Percentiles rank a stretch among this genome's conserved stretches.
Conservation (phyloP, 1,139 yeast genomes). For the Sugiyamaella pinicola region DNA sequence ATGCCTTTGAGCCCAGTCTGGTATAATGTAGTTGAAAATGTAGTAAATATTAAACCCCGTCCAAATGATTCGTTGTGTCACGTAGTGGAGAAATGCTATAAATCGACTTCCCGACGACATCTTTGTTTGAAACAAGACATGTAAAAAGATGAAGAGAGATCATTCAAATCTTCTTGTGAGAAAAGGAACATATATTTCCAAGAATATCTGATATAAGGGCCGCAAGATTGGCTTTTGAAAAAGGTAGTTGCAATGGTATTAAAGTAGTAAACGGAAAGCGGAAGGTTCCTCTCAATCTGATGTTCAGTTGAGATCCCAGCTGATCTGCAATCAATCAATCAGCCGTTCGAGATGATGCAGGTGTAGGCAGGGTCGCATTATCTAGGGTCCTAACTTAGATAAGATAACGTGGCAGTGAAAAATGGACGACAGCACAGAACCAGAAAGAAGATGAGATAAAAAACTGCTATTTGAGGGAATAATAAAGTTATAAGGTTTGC, state of each 20-base stretch:
- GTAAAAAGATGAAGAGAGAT: background rate
- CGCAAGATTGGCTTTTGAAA: background rate
- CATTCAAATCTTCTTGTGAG: background rate
- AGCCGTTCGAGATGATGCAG: background rate
- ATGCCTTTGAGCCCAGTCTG: constrained; percentile 1
- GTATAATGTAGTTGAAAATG: constrained; percentile 6
- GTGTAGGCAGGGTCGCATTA: background rate
- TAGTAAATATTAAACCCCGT: constrained; percentile 4
- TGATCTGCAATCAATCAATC: background rate
- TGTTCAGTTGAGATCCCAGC: background rate
- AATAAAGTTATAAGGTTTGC: too few species aligned
- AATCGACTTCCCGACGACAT: background rate
- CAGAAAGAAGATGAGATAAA: too few species aligned
- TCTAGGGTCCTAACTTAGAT: background rate
- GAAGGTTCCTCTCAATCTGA: too few species aligned
- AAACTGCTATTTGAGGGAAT: too few species aligned
- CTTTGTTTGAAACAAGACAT: background rate
- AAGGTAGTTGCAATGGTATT: background rate
- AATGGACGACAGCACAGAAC: too few species aligned
- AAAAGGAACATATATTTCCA: background rate
- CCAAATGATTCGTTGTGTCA: constrained; percentile 8
- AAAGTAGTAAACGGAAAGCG: background rate
- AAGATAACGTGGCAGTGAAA: too few species aligned
- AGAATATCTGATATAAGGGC: background rate
- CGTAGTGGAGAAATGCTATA: background rate